Evolutionary conservation across 306 rosid genomes (phyloP).

Genomic region (Phaseolus lunatus): DNA sequence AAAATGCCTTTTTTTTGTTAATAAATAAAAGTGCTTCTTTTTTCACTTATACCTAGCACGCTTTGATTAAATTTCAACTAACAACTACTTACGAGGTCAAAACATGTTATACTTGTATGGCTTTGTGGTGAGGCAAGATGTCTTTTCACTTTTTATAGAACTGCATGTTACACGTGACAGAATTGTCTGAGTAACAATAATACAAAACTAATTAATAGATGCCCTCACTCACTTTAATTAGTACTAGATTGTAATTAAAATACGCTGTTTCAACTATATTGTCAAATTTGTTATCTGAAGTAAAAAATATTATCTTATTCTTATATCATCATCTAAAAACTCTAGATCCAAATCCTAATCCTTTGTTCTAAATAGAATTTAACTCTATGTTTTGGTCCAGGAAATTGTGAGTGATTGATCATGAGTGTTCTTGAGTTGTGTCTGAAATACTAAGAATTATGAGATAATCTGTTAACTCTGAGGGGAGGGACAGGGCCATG

Average conservation of each 20-base stretch:
- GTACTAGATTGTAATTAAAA: not conserved
- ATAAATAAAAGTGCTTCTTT: no score
- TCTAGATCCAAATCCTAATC: no score
- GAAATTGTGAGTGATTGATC: not conserved
- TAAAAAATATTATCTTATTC: no score
- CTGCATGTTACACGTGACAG: not conserved
- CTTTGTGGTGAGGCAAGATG: not conserved
- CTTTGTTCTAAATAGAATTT: not conserved
- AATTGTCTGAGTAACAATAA: not conserved
- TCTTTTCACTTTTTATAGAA: not conserved
- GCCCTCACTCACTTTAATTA: no score
- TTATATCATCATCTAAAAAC: no score
- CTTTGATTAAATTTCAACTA: not conserved
- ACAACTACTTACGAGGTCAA: not conserved
- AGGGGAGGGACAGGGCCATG: not conserved
- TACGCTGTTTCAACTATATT: not conserved
- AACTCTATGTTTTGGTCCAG: not conserved
- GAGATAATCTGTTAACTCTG: not conserved
- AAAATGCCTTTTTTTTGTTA: no score
- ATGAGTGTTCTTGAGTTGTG: not conserved
- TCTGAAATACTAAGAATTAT: not conserved
- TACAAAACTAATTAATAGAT: not conserved
- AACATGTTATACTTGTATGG: not conserved
- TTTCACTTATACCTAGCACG: no score
- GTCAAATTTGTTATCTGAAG: no score